phyloP scores from a whole-genome alignment of 306 rosid species.

The Lupinus albus region DNA sequence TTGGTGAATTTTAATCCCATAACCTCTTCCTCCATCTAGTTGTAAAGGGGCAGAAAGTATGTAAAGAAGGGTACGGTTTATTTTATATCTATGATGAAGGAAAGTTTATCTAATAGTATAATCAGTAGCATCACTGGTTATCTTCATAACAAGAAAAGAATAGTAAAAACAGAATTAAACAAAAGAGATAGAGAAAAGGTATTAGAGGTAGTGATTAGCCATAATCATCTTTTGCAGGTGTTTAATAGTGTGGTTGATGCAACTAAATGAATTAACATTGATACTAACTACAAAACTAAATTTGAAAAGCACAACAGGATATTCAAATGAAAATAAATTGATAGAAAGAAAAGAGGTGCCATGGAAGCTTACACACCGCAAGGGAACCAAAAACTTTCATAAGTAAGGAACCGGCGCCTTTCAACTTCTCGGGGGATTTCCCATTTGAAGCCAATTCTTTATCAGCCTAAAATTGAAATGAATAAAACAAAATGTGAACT shows the following conservation, averaged over 20 bases:
- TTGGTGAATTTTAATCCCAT: constrained; percentile 13
- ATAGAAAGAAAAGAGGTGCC: not conserved
- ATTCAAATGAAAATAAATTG: constrained; percentile 1
- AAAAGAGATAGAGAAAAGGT: not conserved
- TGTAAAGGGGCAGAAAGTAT: constrained; percentile 13
- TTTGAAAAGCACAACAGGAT: not conserved
- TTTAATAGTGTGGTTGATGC: not conserved
- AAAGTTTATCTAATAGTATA: not conserved
- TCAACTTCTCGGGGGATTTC: constrained; percentile 87
- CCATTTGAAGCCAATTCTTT: constrained; percentile 75
- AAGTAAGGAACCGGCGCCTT: constrained; percentile 93
- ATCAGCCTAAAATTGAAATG: constrained; percentile 61
- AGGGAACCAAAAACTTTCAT: constrained; percentile 97
- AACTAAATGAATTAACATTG: not conserved
- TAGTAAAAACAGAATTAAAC: not conserved
- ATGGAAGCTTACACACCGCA: constrained; percentile 64
- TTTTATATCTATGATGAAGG: not conserved
- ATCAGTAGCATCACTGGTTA: not conserved
- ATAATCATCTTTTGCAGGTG: not conserved
- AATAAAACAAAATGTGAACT: constrained; percentile 14
- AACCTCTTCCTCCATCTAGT: constrained; percentile 13
- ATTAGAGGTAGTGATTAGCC: not conserved
- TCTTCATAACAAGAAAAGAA: not conserved
- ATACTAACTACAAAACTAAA: not conserved
- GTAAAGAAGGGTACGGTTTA: not conserved